These are phyloP conservation scores for Aspergillus vadensis DNA, from an alignment of 2,329 filamentous ascomycete genomes.

Conservation along the genomic window DNA sequence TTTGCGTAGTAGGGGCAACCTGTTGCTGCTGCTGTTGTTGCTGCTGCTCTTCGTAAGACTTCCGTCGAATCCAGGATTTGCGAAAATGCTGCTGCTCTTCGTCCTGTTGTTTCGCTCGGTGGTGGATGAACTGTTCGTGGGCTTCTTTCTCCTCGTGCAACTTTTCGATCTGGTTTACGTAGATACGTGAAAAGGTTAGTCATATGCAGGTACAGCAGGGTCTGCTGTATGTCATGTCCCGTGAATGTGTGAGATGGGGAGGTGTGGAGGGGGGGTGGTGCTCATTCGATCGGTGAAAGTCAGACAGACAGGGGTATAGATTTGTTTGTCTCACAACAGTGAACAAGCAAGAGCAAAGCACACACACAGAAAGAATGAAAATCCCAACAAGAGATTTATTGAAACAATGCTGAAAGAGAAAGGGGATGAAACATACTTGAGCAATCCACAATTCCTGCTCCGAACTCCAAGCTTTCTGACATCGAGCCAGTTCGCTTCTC, in stretches of 20 bases:
- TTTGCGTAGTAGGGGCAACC: not conserved
- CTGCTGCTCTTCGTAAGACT: constrained; percentile 22
- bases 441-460: constrained; percentile 40
- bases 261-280: not conserved
- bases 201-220: not conserved
- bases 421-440: constrained; percentile 29
- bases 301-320: no score
- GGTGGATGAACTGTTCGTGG: constrained; percentile 33
- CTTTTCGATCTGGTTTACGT: constrained; percentile 29
- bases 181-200: not conserved
- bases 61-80: constrained; percentile 34
- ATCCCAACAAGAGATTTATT: not conserved
- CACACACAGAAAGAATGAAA: not conserved
- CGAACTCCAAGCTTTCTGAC: constrained; percentile 41
- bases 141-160: constrained; percentile 38
- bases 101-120: constrained; percentile 35
- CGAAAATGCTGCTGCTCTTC: constrained; percentile 39
- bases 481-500: constrained; percentile 31
- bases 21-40: not conserved
- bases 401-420: not conserved
- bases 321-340: not conserved
- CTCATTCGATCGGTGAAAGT: no score
- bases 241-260: not conserved
- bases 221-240: not conserved
- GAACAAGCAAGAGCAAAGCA: no score